Evolutionary conservation across 805 yeast genomes (phyloP), one percentile per base, ranked within the genome.

Genomic region (Kazachstania africana): DNA sequence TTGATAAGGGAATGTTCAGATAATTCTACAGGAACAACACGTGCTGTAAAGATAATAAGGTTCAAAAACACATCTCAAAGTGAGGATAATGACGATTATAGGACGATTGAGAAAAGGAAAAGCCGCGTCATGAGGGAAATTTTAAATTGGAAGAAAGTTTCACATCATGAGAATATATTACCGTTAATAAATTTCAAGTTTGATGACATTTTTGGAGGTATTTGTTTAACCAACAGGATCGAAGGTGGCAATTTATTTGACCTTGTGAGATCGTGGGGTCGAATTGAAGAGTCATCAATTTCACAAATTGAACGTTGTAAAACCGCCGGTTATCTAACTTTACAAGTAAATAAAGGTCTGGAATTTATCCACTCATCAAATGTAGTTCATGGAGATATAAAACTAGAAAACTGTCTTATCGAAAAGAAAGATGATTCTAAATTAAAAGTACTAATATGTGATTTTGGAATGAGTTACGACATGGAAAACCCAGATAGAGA

Each of bases 201-300:
- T 29, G 77, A 81, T 1, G 63, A 64, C 1, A 60, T 61, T 8
- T 47, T 52, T 33, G 69, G 78, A 2, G 72, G 78, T 21, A 87
- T 80, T 53, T 76, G 94, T 44, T 61, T 85, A 24, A 81, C 83
- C 31, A 68, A 74, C 22, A 61, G 72, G 34, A 69, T 78, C 10
- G 62, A 66, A 36, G 84, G 83, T 21, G 95, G 96, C 0, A 79
- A 94, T 0, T 57, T 87, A 21, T 85, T 76, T 50, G 94, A 83
- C 42, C 49, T 77, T 25, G 88, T 81, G 26, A 53, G 58, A n/a
- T 57, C 65, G 17, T 78, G 91, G 84, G 82, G 82, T 16, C 53
- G 59, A 16, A 60, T 55, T 29, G 49, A 56, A 23, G 37, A 47
- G 12, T 43, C 53, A 2, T 47, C 47, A 12, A 47, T 57, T 15